Evolutionary conservation across 148 eudicot species (phyloP).

Genomic region (Rhododendron vialii): DNA sequence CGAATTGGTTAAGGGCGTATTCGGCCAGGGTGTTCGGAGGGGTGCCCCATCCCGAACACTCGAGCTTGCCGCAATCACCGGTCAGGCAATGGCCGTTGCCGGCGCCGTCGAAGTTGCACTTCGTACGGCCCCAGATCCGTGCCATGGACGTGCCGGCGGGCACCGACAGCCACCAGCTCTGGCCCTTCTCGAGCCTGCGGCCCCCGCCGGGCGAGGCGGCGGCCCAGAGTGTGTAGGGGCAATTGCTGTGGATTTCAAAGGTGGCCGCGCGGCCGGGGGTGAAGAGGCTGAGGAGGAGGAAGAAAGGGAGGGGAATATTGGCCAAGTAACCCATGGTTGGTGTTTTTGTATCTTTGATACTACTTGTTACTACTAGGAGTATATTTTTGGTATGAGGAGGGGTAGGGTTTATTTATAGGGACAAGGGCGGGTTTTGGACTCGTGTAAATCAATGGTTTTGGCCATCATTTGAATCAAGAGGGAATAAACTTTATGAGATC

Average conservation of each 20-base stretch:
- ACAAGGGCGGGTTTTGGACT: constrained; percentile 12
- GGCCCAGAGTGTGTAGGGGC: constrained; percentile 55
- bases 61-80: constrained; percentile 26
- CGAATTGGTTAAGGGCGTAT: constrained; percentile 16
- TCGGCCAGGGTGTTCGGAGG: constrained; percentile 20
- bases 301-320: neutral
- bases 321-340: neutral
- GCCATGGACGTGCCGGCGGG: constrained; percentile 18
- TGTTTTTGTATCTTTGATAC: neutral
- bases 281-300: constrained; percentile 16
- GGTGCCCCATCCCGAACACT: constrained; percentile 9
- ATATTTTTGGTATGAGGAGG: neutral
- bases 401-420: neutral
- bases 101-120: constrained; percentile 21
- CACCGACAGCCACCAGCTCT: constrained; percentile 20
- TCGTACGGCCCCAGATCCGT: constrained; percentile 32
- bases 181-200: constrained; percentile 22
- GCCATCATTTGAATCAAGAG: neutral
- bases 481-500: neutral
- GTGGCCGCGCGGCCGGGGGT: constrained; percentile 30
- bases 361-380: neutral
- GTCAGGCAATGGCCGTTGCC: constrained; percentile 27
- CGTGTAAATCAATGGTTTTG: neutral
- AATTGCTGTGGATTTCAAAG: constrained; percentile 42
- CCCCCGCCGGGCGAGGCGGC: constrained; percentile 38